Evolutionary conservation across 176 grass and related monocot genomes (phyloP).

Genomic region (Hyparrhenia diplandra): DNA sequence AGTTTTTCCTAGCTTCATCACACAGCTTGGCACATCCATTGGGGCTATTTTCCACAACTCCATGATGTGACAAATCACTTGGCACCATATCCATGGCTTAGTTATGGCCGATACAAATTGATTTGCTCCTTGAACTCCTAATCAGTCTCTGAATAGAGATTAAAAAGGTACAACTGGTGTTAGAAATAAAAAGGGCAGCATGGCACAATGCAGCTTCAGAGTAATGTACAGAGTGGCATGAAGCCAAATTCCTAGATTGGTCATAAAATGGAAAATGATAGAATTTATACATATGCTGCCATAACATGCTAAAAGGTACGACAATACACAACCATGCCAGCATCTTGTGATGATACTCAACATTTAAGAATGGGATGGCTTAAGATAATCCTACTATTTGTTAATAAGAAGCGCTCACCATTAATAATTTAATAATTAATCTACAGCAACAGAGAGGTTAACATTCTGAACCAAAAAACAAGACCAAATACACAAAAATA

Average conservation of each 20-base stretch:
- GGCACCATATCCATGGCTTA: constrained; percentile 40
- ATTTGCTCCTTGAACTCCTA: constrained; percentile 5
- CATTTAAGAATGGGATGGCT: not conserved
- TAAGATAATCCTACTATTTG: not conserved
- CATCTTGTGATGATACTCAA: not conserved
- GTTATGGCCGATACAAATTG: constrained; percentile 10
- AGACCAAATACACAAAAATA: not conserved
- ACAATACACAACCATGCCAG: not conserved
- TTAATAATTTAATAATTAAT: not conserved
- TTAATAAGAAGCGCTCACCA: not conserved
- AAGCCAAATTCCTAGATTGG: not conserved
- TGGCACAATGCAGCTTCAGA: not conserved
- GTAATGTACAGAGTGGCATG: not conserved
- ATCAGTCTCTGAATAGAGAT: constrained; percentile 16
- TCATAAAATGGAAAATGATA: not conserved
- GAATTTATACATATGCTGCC: not conserved
- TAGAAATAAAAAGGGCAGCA: not conserved
- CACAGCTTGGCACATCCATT: constrained; percentile 22
- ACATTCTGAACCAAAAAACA: not conserved
- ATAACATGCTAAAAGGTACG: not conserved
- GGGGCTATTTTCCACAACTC: constrained; percentile 57
- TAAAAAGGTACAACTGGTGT: not conserved
- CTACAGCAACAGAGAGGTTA: not conserved
- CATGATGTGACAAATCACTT: constrained; percentile 51
- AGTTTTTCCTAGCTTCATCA: constrained; percentile 44